Percentiles rank a stretch among this genome's conserved stretches.
Evolutionary conservation across 2,329 filamentous ascomycete genomes (phyloP).

Genomic region (Hypoxylon sp.): DNA sequence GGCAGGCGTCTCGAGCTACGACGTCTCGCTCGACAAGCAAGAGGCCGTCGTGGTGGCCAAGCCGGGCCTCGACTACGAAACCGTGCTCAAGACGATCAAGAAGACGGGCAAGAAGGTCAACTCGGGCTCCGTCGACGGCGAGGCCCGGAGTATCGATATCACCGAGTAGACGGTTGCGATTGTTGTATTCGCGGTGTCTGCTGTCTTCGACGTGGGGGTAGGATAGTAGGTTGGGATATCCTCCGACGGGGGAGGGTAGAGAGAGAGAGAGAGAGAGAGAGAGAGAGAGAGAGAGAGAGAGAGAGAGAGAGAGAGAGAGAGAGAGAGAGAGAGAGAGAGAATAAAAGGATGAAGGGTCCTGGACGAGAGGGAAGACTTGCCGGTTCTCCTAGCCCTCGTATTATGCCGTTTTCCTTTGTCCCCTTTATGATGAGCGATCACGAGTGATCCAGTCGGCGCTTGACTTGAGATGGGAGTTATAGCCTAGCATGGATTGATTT

Average conservation of each 20-base stretch:
- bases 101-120: conserved; percentile 97
- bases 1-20: conserved; percentile 85
- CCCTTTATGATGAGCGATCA: conserved; percentile 14
- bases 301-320: no score
- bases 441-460: not conserved
- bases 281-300: no score
- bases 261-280: no score
- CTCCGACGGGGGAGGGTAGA: not conserved
- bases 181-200: no score
- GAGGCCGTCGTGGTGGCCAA: conserved; percentile 82
- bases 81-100: conserved; percentile 86
- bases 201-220: not conserved
- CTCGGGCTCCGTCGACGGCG: conserved; percentile 77
- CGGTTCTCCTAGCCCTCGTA: not conserved
- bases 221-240: conserved; percentile 4
- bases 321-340: no score
- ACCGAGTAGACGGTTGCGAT: conserved; percentile 47
- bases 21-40: conserved; percentile 88
- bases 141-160: conserved; percentile 64
- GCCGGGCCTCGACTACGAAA: conserved; percentile 78
- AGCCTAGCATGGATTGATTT: conserved; percentile 22
- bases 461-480: conserved; percentile 4
- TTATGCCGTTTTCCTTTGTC: conserved; percentile 1
- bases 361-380: not conserved
- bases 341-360: not conserved